Evolutionary conservation across 306 rosid genomes (phyloP).

Genomic region (Pyrus pyrifolia): DNA sequence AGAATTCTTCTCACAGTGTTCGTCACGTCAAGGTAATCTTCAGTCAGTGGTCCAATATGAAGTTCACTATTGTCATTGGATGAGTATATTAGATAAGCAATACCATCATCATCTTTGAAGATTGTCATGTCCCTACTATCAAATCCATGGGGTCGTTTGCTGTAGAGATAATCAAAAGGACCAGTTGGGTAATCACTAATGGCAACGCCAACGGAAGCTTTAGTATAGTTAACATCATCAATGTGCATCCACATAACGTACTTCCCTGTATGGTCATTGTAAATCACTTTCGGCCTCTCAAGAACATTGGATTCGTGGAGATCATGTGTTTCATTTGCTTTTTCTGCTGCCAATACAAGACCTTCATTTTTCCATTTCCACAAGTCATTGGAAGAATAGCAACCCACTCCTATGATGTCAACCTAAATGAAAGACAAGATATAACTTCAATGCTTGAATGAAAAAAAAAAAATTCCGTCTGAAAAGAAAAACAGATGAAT

Average conservation of each 20-base stretch:
- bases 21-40: constrained; percentile 70
- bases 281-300: constrained; percentile 92
- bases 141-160: constrained; percentile 86
- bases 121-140: constrained; percentile 96
- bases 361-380: constrained; percentile 98
- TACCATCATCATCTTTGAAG: constrained; percentile 84
- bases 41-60: constrained; percentile 77
- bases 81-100: constrained; percentile 85
- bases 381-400: constrained; percentile 93
- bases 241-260: constrained; percentile 99
- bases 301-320: constrained; percentile 85
- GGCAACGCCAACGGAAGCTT: constrained; percentile 84
- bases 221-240: constrained; percentile 88
- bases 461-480: background rate
- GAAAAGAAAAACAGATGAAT: background rate
- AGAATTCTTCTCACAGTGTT: constrained; percentile 56
- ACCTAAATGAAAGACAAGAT: constrained; percentile 40
- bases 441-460: background rate
- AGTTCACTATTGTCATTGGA: constrained; percentile 96
- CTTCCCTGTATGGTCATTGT: constrained; percentile 72
- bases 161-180: constrained; percentile 73
- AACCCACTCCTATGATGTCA: constrained; percentile 93
- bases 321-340: constrained; percentile 78
- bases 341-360: constrained; percentile 76
- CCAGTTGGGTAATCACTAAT: constrained; percentile 76